Conservation (phyloP, 768 basidiomycete species). For the Tylopilus vinaceipallidus region DNA sequence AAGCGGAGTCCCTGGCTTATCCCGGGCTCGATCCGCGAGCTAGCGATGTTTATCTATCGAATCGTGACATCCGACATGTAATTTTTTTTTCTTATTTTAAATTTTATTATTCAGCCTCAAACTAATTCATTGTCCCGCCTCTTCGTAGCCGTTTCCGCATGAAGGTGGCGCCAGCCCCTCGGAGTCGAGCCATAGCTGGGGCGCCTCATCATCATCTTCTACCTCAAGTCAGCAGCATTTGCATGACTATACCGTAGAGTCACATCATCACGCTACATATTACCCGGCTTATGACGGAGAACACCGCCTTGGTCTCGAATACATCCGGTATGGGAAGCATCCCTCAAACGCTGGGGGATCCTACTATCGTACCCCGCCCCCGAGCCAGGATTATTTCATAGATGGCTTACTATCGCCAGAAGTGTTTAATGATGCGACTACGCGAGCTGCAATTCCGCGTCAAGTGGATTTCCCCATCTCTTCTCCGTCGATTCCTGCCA, state of each 20-base stretch:
- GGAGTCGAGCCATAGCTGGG: slow-evolving; percentile 27
- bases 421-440: slow-evolving; percentile 4
- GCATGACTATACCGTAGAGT: slow-evolving; percentile 9
- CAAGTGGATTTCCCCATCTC: slow-evolving; percentile 10
- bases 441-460: slow-evolving; percentile 3
- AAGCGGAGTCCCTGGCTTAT: slow-evolving; percentile 17
- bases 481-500: slow-evolving; percentile 12
- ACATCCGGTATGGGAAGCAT: slow-evolving; percentile 17
- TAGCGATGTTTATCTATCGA: slow-evolving; percentile 6
- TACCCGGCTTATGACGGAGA: slow-evolving; percentile 25
- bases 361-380: slow-evolving; percentile 16
- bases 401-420: slow-evolving; percentile 16
- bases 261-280: neutral
- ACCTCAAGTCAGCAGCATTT: slow-evolving; percentile 15
- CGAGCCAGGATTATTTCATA: slow-evolving; percentile 14
- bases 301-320: slow-evolving; percentile 24
- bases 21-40: slow-evolving; percentile 14
- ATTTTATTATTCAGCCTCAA: neutral
- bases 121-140: neutral
- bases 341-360: slow-evolving; percentile 4
- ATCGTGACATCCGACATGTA: slow-evolving; percentile 20
- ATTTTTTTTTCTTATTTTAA: neutral
- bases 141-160: slow-evolving; percentile 18
- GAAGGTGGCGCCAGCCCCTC: slow-evolving; percentile 24
- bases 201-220: slow-evolving; percentile 25